phyloP scores from a whole-genome alignment of 2,329 filamentous ascomycete species.

The Anisogramma anomala region DNA sequence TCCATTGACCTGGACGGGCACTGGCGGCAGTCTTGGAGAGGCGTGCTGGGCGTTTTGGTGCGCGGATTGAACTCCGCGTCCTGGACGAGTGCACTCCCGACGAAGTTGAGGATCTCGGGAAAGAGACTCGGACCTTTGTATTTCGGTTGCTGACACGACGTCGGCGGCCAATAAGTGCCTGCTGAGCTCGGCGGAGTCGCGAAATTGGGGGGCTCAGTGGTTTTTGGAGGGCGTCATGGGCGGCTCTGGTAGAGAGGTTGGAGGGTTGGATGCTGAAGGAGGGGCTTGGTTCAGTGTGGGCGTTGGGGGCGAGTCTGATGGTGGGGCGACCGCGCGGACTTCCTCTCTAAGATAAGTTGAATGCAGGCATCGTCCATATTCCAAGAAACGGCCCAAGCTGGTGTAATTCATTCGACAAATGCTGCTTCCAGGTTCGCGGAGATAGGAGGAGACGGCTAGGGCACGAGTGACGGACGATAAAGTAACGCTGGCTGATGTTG shows the following conservation, averaged over 20 bases:
- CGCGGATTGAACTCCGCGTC: neutral
- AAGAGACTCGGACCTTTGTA: slow-evolving; percentile 25
- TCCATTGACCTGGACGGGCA: neutral
- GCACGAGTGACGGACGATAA: slow-evolving; percentile 4
- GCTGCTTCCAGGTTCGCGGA: slow-evolving; percentile 10
- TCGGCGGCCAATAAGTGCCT: slow-evolving; percentile 24
- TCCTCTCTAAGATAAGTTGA: slow-evolving; percentile 34
- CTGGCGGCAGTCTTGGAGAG: neutral
- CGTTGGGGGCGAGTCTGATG: slow-evolving; percentile 21
- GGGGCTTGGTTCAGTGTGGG: slow-evolving; percentile 12
- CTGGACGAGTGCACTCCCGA: slow-evolving; percentile 12
- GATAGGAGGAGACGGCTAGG: slow-evolving; percentile 1
- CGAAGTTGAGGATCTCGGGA: slow-evolving; percentile 15
- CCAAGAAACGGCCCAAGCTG: slow-evolving; percentile 21
- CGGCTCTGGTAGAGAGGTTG: slow-evolving; percentile 20
- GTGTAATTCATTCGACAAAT: slow-evolving; percentile 20
- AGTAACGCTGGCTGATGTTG: neutral
- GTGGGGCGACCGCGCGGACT: slow-evolving; percentile 28
- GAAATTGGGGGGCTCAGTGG: slow-evolving; percentile 22
- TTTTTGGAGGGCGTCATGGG: slow-evolving; percentile 23
- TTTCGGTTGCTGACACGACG: slow-evolving; percentile 18
- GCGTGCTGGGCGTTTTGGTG: neutral
- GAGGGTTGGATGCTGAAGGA: slow-evolving; percentile 3
- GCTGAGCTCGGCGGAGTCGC: slow-evolving; percentile 26
- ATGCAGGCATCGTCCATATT: slow-evolving; percentile 32